Base-by-base conservation (phyloP, 495 filamentous ascomycete genomes). In the Mytilinidion resinicola region DNA sequence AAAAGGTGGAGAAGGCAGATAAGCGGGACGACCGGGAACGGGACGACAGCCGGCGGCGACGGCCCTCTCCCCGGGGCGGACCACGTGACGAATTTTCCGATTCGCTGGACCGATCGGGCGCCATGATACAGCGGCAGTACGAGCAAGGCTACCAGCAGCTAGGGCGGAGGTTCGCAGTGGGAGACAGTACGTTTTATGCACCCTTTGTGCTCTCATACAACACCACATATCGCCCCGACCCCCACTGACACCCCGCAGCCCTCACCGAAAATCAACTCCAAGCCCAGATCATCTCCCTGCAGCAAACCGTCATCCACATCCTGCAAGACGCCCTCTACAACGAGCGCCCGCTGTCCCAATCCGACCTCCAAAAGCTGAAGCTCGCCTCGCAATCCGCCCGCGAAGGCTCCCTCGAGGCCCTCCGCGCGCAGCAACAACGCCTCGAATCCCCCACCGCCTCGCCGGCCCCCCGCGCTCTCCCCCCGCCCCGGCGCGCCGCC, bases 301-400 rank as follows among this genome's bases (percentile, higher is more conserved):
- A 72, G 54, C 67, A 70, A 49, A 67, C 69, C 34, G 69, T 72
- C 42, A 72, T 72, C 51, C 42, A 63, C 25, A 64, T 72, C 34
- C 63, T 72, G 7, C 65, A 72, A 56, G 67, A 69, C 35, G 69
- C 69, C 6, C 59, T 69, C 38, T 56, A 62, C 47, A 66, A 59
- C 53, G 64, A 63, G 8, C 65, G 69, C 9, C 49, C 55, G 19
- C 57, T 65, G 42, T 52, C 62, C 11, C 60, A 62, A 20, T 46
- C 57, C 53, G 67, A 72, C 55, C 56, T 68, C 52, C 57, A 59
- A 2, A 67, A 64, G 21, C 56, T 72, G 9, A 37, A 68, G 15
- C 43, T 50, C 1, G 69, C 69, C 12, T 65, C 68, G 14, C 48
- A 69, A 36, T n/a, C 56, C 25, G 69, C 69, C 0, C 65, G 67